Percentiles rank a stretch among this genome's conserved stretches.
Evolutionary conservation across 495 filamentous ascomycete species (phyloP).

Genomic region (Penicilliopsis zonata): DNA sequence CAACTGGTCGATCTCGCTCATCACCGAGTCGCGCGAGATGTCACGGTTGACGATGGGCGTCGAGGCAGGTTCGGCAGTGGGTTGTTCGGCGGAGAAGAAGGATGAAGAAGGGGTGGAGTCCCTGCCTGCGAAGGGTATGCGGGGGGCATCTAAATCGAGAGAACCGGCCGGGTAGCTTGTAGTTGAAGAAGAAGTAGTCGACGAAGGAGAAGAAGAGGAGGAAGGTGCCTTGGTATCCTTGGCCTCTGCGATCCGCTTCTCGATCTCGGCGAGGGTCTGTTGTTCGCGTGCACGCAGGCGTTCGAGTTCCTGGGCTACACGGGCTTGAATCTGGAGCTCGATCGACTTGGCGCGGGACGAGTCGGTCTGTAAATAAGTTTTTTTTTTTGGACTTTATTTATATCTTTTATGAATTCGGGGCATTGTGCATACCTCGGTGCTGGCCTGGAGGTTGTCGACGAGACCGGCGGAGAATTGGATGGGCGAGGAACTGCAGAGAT

Average conservation of each 20-base stretch:
- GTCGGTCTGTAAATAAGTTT: slow-evolving; percentile 60
- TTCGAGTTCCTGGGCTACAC: slow-evolving; percentile 74
- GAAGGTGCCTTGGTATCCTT: slow-evolving; percentile 20
- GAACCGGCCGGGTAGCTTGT: slow-evolving; percentile 28
- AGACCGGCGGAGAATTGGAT: slow-evolving; percentile 80
- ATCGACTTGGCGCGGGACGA: slow-evolving; percentile 67
- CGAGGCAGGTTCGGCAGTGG: slow-evolving; percentile 5
- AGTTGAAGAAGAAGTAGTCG: slow-evolving; percentile 19
- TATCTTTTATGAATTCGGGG: slow-evolving; percentile 1
- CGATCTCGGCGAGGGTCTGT: slow-evolving; percentile 39
- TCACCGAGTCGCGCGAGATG: slow-evolving; percentile 39
- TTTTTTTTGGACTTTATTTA: slow-evolving; percentile 4
- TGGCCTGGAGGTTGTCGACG: slow-evolving; percentile 68
- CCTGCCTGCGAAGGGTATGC: slow-evolving; percentile 34
- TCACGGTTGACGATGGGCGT: slow-evolving; percentile 29
- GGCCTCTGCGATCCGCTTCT: slow-evolving; percentile 40
- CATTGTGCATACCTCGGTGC: slow-evolving; percentile 55
- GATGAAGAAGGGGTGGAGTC: slow-evolving; percentile 23
- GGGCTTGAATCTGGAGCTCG: slow-evolving; percentile 80
- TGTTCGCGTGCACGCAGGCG: slow-evolving; percentile 55
- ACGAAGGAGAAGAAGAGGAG: slow-evolving; percentile 16
- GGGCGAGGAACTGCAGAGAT: slow-evolving; percentile 55
- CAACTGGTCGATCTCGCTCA: slow-evolving; percentile 63
- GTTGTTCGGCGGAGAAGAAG: slow-evolving; percentile 10
- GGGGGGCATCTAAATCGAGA: slow-evolving; percentile 34